Base-by-base conservation (phyloP, 1,284 basidiomycete genomes). In the Fomitopsis palustris region DNA sequence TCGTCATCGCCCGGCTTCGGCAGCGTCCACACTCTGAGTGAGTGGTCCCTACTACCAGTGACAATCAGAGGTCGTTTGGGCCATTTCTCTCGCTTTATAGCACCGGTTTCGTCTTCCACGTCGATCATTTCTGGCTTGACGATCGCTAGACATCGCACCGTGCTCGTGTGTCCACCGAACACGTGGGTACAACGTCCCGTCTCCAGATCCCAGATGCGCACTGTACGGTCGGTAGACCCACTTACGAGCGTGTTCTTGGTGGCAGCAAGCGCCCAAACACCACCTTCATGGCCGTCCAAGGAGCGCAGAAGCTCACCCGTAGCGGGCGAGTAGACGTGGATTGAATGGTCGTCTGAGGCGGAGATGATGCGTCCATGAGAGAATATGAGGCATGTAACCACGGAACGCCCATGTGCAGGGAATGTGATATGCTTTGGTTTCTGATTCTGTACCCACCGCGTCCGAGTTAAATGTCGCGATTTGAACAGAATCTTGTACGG, bases 311-410 rank as follows among this genome's bases (percentile, higher is more conserved):
- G 81, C 52, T 85, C 81, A 6, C 95, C 95, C 0, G 89, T 93
- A 25, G 81, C 73, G 17, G 93, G 93, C 27, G 88, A 89, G 73
- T 96, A 96, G 51, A 97, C 86, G 70, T 95, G 92, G 68, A 98
- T 96, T 4, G 92, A 92, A 69, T 96, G 92, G 72, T 94, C 93
- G 71, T 95, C 93, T 1, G 95, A 96, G 9, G 95, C 95, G 5
- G 93, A 95, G 67, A 98, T 94, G 74, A 98, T 93, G 67, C 95
- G 93, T 49, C 92, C 91, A 65, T 87, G 87, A 54, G 95, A 96
- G 77, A 98, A 94, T 68, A 97, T 85, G 53, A 97, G 83, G 74
- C 94, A 96, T 33, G 95, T 98, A 64, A 98, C 93, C 58, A 97
- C 95, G 43, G 89, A 89, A 45, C 86, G 87, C 1, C 93, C 93